Evolutionary conservation across 2,329 filamentous ascomycete species (phyloP).

Genomic region (Colletotrichum tabaci): DNA sequence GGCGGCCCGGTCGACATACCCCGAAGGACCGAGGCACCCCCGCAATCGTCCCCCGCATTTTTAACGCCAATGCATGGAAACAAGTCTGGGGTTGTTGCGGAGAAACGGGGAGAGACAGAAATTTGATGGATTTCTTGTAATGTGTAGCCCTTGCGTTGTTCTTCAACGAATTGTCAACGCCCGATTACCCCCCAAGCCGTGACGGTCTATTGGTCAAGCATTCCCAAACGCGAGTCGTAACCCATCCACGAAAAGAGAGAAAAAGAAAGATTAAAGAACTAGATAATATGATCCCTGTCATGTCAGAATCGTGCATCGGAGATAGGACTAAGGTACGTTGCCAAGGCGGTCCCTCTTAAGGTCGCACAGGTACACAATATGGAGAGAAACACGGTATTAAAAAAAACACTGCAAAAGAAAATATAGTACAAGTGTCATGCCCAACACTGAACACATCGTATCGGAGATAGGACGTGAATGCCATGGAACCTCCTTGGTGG

Average conservation of each 20-base stretch:
- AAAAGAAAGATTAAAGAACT: constrained; percentile 42
- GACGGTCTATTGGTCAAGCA: constrained; percentile 56
- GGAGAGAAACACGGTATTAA: too few species aligned
- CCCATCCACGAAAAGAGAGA: constrained; percentile 50
- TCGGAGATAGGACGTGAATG: too few species aligned
- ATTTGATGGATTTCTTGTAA: constrained; percentile 47
- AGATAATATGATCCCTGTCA: too few species aligned
- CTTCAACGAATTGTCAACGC: neutral
- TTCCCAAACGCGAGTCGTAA: constrained; percentile 59
- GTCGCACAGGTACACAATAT: too few species aligned
- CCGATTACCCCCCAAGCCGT: constrained; percentile 4
- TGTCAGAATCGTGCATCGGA: too few species aligned
- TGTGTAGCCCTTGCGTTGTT: constrained; percentile 59
- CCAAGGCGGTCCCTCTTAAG: too few species aligned
- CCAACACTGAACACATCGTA: too few species aligned
- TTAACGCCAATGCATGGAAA: neutral
- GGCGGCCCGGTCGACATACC: neutral
- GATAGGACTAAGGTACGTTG: too few species aligned
- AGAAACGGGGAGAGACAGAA: neutral
- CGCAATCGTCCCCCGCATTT: constrained; percentile 1
- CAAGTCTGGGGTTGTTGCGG: neutral
- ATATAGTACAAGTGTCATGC: too few species aligned
- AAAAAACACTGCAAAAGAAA: too few species aligned
- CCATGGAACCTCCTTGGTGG: too few species aligned
- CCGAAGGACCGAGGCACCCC: constrained; percentile 2